Percentiles rank a stretch among this genome's conserved stretches.
Conservation (phyloP, 2,329 filamentous ascomycete species). For the Pyrenophora graminea region DNA sequence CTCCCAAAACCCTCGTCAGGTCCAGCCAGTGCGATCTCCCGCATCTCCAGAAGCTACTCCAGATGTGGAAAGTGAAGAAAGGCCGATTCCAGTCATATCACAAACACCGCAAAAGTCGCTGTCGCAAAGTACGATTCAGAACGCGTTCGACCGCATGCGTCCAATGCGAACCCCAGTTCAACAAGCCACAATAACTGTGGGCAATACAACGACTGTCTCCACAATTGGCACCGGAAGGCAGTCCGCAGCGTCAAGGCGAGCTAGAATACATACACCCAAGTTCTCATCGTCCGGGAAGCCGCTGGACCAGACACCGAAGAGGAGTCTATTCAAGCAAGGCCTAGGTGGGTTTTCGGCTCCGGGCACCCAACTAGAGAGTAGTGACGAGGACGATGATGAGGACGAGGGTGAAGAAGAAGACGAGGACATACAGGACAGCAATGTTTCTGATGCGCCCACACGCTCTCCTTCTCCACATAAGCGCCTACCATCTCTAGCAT, state of each 20-base stretch:
- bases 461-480: constrained; percentile 25
- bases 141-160: constrained; percentile 68
- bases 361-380: constrained; percentile 49
- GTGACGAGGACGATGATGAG: constrained; percentile 30
- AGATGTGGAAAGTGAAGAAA: constrained; percentile 22
- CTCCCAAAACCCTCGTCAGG: constrained; percentile 35
- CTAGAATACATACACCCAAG: constrained; percentile 49
- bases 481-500: constrained; percentile 8
- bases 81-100: constrained; percentile 33
- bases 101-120: constrained; percentile 40
- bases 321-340: constrained; percentile 49
- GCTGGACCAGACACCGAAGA: constrained; percentile 34
- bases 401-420: constrained; percentile 14
- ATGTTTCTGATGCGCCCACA: constrained; percentile 17
- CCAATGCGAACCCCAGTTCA: constrained; percentile 65
- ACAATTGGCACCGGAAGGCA: constrained; percentile 60
- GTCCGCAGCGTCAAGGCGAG: constrained; percentile 53
- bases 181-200: constrained; percentile 75
- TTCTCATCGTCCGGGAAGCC: constrained; percentile 37
- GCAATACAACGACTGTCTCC: constrained; percentile 67
- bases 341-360: constrained; percentile 61
- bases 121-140: constrained; percentile 54
- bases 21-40: constrained; percentile 15
- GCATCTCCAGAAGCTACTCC: constrained; percentile 11
- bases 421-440: constrained; percentile 20